Base-by-base conservation (phyloP, 179 eudicot genomes). In the Spergularia azorica region DNA sequence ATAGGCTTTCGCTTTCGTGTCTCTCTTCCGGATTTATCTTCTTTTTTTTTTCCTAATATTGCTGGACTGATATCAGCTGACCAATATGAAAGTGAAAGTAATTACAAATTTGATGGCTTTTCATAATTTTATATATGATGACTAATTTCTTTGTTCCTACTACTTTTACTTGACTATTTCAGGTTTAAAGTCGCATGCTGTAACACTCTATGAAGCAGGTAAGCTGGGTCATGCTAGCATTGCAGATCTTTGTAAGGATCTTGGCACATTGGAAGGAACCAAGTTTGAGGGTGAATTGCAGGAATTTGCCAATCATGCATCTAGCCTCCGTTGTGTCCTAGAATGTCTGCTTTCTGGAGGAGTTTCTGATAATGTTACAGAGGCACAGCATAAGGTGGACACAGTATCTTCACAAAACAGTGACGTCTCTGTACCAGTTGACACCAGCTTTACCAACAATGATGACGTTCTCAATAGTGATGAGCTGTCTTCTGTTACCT, bases 281-380 rank as follows among this genome's bases (percentile, higher is more conserved):
- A 95, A 85, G 71, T 95, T 95, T 81, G 99, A 95, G 86, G 99
- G 99, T 64, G 99, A 95, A 77, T 82, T 95, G 73, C 99, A 95
- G 86, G 98, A 95, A 72, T 95, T 95, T 78, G 99, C 99, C 76
- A 95, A 95, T 90, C 99, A 95, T 86, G 95, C 99, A 66, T 95
- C 90, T 84, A 95, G 99, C 77, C 94, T 95, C 39, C 95, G 98
- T 46, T 86, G 95, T 81, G 87, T 93, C 71, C 84, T 95, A 60
- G 97, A 93, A 82, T 95, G 99, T 86, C 85, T 95, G 74, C 84
- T 90, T 74, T 87, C 99, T 13, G 99, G 99, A 78, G 99, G 99
- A 77, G 83, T 89, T 75, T 79, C 87, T 73, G 65, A 75, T 72
- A 85, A 83, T 79, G 82, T 78, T 4, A 67, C 48, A 72, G 83